Evolutionary conservation across 352 stramenopile genomes (phyloP).

Genomic region (Pythium grandisporangium): DNA sequence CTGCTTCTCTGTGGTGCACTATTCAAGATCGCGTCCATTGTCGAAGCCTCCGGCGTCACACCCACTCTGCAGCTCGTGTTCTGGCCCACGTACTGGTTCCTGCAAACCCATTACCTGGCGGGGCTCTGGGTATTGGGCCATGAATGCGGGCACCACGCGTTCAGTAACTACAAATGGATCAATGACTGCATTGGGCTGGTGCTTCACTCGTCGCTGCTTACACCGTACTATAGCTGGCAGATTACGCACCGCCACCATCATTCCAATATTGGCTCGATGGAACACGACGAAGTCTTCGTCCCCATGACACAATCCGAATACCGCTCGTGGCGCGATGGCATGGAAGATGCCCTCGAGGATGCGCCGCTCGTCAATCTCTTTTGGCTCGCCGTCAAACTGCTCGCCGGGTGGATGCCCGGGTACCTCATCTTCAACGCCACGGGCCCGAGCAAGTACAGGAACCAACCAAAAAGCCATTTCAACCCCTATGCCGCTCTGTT

Average conservation of each 20-base stretch:
- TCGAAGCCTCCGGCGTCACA: conserved; percentile 41
- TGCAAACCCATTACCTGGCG: conserved; percentile 83
- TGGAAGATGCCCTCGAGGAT: conserved; percentile 59
- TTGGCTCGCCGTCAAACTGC: conserved; percentile 88
- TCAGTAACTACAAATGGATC: conserved; percentile 67
- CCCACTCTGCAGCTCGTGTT: conserved; percentile 1
- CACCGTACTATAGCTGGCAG: conserved; percentile 90
- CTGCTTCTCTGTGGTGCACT: conserved; percentile 79
- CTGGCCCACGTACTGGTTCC: conserved; percentile 90
- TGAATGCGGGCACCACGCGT: conserved; percentile 89
- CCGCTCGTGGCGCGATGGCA: conserved; percentile 79
- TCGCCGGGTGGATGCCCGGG: conserved; percentile 92
- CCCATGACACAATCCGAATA: conserved; percentile 73
- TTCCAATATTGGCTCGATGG: conserved; percentile 63
- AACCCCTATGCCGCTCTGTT: conserved; percentile 93
- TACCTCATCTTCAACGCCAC: conserved; percentile 95
- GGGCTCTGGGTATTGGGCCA: conserved; percentile 89
- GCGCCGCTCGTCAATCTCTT: conserved; percentile 90
- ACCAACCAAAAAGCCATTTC: conserved; percentile 87
- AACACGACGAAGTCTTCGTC: conserved; percentile 87
- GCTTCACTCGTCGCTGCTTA: conserved; percentile 82
- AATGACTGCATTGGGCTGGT: conserved; percentile 88
- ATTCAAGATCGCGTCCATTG: conserved; percentile 72
- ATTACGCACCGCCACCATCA: conserved; percentile 76
- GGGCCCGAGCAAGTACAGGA: conserved; percentile 77